Evolutionary conservation across 2,329 filamentous ascomycete species (phyloP), one percentile per base, ranked within the genome.

Genomic region (Fusarium mexicanum): DNA sequence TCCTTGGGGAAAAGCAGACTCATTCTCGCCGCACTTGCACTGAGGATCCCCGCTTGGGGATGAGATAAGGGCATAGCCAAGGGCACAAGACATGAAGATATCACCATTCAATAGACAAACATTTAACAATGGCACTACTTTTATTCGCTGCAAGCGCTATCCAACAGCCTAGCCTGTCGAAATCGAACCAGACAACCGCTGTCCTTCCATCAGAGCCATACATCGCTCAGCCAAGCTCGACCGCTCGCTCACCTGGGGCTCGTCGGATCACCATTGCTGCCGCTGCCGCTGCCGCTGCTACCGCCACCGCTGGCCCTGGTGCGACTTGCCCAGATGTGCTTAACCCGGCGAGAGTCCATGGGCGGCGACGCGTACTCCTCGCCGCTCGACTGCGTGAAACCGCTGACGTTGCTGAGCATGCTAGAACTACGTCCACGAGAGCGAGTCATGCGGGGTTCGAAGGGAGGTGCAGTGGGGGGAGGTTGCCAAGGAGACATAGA

Each of bases 331-430:
- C 77, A 78, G 58, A 78, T 76, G 58, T 78, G 67, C 58, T 58
- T 67, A 47, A 75, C 64, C 26, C 66, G 71, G 33, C 74, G 58
- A 40, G 69, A 57, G 22, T 77, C 71, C 62, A 77, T 73, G 13
- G 77, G 66, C 20, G 77, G 77, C 17, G 79, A 80, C 37, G 68
- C 72, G n/a, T 78, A 68, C 29, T 88, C 88, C 50, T 87, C 88
- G 54, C 84, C 85, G 74, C 87, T 91, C 22, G 87, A 89, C 81
- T 91, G 89, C 13, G 90, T 92, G 76, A 92, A 91, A 26, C 90
- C 90, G n/a, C 89, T 91, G 7, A 92, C 84, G 76, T 91, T 88
- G 77, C 90, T 91, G 6, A 92, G 86, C 90, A 92, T 92, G 65
- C 89, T 91, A 16, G 89, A 91, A 37, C 90, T 91, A 55, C 90